These are phyloP conservation scores for Asterionellopsis glacialis DNA, from an alignment of 108 stramenopile species.

Conservation along the genomic window DNA sequence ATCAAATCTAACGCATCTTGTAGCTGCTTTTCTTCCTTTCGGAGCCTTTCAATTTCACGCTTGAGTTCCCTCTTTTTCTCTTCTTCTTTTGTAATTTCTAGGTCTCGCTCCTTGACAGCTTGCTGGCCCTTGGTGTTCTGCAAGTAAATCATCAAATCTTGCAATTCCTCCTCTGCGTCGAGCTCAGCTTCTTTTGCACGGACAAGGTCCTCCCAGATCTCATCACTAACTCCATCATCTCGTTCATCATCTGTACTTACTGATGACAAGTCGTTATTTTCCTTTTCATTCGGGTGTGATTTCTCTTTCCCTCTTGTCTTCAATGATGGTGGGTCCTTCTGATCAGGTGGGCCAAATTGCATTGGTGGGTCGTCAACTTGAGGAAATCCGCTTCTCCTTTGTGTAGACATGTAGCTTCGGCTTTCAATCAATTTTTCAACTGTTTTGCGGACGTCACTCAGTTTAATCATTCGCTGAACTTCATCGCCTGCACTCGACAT, in stretches of 20 bases:
- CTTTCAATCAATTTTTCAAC: too few relatives aligned
- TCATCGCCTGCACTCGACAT: slow-evolving; percentile 3
- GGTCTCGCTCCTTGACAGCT: slow-evolving; percentile 16
- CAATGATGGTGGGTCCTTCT: too few relatives aligned
- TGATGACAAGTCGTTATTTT: slow-evolving; percentile 1
- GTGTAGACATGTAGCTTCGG: background rate
- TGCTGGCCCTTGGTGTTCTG: background rate
- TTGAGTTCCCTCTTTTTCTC: slow-evolving; percentile 3
- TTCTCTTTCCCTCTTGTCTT: too few relatives aligned
- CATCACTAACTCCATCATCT: slow-evolving; percentile 23
- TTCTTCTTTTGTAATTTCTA: slow-evolving; percentile 10
- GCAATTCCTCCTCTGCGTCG: too few relatives aligned
- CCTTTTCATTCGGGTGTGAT: background rate
- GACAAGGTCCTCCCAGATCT: slow-evolving; percentile 16
- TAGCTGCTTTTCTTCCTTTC: slow-evolving; percentile 2
- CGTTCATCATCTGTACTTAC: slow-evolving; percentile 1
- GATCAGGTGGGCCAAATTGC: too few relatives aligned
- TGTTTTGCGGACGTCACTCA: background rate
- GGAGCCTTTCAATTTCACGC: slow-evolving; percentile 12
- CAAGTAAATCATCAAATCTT: too few relatives aligned
- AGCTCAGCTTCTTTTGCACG: too few relatives aligned
- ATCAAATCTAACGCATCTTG: too few relatives aligned
- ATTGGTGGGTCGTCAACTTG: too few relatives aligned
- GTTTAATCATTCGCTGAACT: background rate
- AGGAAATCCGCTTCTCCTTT: too few relatives aligned